These are phyloP conservation scores for Annulohypoxylon truncatum DNA, from an alignment of 2,329 filamentous ascomycete genomes.

Conservation along the genomic window DNA sequence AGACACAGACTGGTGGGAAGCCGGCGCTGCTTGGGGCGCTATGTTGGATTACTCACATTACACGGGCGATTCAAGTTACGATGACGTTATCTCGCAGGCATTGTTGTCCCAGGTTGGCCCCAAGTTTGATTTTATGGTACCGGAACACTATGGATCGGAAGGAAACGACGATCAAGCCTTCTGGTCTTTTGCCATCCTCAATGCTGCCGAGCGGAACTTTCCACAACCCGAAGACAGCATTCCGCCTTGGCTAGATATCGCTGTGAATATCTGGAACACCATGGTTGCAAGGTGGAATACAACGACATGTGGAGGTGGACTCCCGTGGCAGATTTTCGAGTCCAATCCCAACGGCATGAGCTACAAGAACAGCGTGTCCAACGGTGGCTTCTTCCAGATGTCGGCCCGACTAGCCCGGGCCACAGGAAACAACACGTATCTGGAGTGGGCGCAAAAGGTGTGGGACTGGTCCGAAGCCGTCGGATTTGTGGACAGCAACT, in stretches of 20 bases:
- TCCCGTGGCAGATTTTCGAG: constrained; percentile 84
- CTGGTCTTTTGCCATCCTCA: constrained; percentile 75
- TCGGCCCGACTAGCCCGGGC: constrained; percentile 78
- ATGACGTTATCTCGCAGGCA: constrained; percentile 68
- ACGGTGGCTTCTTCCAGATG: constrained; percentile 86
- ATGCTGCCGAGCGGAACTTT: constrained; percentile 76
- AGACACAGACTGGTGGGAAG: constrained; percentile 70
- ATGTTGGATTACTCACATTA: constrained; percentile 77
- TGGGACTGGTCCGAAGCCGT: constrained; percentile 72
- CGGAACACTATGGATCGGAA: constrained; percentile 66
- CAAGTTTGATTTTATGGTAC: constrained; percentile 69
- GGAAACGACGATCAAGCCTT: constrained; percentile 82
- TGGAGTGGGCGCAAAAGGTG: constrained; percentile 73
- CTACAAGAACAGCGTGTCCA: constrained; percentile 86
- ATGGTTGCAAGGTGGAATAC: constrained; percentile 78
- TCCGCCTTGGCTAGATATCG: constrained; percentile 74
- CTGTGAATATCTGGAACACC: constrained; percentile 77
- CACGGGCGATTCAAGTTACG: constrained; percentile 72
- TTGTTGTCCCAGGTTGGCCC: constrained; percentile 69
- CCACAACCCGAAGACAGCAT: constrained; percentile 67
- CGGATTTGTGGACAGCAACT: constrained; percentile 67
- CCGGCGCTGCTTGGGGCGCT: constrained; percentile 73
- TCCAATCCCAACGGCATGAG: constrained; percentile 78
- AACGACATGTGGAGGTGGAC: constrained; percentile 74
- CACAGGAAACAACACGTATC: constrained; percentile 73